Evolutionary conservation across 2,329 filamentous ascomycete species (phyloP).

Genomic region (Diaporthe velutina): DNA sequence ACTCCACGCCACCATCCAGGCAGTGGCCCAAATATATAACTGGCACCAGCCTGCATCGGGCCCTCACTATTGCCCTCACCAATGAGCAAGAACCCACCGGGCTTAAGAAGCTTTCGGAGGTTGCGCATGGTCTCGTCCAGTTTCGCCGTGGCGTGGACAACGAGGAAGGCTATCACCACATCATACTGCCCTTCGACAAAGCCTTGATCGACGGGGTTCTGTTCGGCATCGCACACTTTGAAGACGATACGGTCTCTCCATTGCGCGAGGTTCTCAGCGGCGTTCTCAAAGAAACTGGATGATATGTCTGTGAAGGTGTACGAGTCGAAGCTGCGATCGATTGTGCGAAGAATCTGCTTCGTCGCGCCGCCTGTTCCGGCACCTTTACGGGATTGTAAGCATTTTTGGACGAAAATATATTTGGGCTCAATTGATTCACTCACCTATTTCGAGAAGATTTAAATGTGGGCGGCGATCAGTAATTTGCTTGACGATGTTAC

Average conservation of each 20-base stretch:
- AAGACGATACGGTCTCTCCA: constrained; percentile 41
- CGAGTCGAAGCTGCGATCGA: constrained; percentile 48
- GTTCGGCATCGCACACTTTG: constrained; percentile 46
- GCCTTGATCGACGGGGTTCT: constrained; percentile 46
- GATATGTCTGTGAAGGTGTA: constrained; percentile 61
- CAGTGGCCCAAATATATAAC: constrained; percentile 30
- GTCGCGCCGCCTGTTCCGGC: constrained; percentile 51
- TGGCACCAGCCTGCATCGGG: not conserved
- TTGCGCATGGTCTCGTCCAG: constrained; percentile 45
- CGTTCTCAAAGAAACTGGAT: constrained; percentile 51
- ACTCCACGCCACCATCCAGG: constrained; percentile 36
- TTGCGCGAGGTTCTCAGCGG: constrained; percentile 40
- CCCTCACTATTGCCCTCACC: constrained; percentile 35
- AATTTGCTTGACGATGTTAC: constrained; percentile 29
- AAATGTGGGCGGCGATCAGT: constrained; percentile 29
- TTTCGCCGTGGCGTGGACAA: constrained; percentile 46
- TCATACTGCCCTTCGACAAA: constrained; percentile 47
- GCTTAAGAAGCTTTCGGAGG: constrained; percentile 47
- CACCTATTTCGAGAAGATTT: constrained; percentile 48
- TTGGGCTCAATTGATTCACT: not conserved
- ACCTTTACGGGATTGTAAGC: not conserved
- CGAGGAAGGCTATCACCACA: constrained; percentile 49
- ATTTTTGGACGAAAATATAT: not conserved
- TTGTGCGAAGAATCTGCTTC: constrained; percentile 46
- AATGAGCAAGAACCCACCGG: constrained; percentile 51